Evolutionary conservation across 2,329 filamentous ascomycete species (phyloP), one percentile per base, ranked within the genome.

Genomic region (Orbilia oligospora): DNA sequence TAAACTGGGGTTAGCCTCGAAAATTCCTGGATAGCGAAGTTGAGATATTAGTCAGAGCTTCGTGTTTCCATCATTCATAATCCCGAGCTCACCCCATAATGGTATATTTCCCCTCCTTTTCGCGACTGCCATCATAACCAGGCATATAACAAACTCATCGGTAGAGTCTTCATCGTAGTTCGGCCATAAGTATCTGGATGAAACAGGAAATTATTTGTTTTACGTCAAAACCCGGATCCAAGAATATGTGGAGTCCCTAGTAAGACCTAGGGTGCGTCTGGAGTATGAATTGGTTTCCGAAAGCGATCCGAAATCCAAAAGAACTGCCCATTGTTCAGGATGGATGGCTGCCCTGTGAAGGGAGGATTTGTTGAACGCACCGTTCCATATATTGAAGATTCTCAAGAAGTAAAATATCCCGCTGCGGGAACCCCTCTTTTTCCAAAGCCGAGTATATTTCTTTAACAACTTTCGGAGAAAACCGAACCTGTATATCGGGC

Each of bases 391-490:
- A 90, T 86, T 97, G 96, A 82, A 98, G 85, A 81, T 94, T 95
- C 85, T 99, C 96, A 70, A 99, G 88, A 27, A 93, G 89, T 80
- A 97, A 86, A 22, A 99, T 88, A 4, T 92, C 92, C 83, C 90
- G 91, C 84, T 91, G 90, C 38, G 89, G 87, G 83, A 97, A 98
- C 70, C 89, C 88, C 69, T 94, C 92, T 80, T 91, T 90, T 85
- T 97, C 94, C 81, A 99, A 86, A 70, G 90, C 88, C 84, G 97
- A 93, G 94, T 95, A 99, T 73, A 99, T 91, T 83, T 93, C 90
- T 81, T 90, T 89, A 86, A 97, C 97, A 83, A 99, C 86, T 56
- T 97, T 90, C 80, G 97, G 92, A 64, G 88, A 87, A 82, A 93
- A 95, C 83, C 88, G 89, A 83, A 87, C 89, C 24, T 88, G 86